A percentile compares a stretch with the other conserved stretches of the same genome.
Conservation (phyloP, 78 protist genomes). For the Protostelium mycophagum region DNA sequence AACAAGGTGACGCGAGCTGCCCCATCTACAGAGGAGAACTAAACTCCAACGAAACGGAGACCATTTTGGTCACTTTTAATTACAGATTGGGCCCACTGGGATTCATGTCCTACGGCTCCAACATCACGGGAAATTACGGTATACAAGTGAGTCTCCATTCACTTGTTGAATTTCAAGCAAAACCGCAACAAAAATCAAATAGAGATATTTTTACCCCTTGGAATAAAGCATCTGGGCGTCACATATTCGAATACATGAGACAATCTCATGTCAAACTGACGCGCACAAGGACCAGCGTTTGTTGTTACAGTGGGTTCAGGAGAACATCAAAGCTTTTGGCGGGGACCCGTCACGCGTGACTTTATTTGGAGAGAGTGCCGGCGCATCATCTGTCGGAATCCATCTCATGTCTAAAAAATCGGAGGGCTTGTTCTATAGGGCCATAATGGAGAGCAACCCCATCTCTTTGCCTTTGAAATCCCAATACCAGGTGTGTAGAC, state of each 20-base stretch:
- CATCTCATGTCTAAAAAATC: not conserved
- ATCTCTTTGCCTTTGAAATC: not conserved
- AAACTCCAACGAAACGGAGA: constrained; percentile 13
- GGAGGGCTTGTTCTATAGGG: not conserved
- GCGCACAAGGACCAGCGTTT: constrained; percentile 65
- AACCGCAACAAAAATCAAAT: not conserved
- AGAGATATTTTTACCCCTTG: not conserved
- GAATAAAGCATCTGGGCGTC: no score
- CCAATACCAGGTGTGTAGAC: not conserved
- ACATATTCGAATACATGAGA: no score
- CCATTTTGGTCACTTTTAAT: constrained; percentile 27
- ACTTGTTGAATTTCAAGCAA: not conserved
- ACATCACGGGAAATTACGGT: not conserved
- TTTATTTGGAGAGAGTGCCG: constrained; percentile 75
- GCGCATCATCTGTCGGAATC: not conserved
- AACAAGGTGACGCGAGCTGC: not conserved
- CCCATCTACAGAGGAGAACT: not conserved
- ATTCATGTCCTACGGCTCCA: constrained; percentile 5
- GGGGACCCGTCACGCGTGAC: constrained; percentile 79
- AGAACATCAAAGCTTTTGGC: constrained; percentile 79
- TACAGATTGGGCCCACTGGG: constrained; percentile 54
- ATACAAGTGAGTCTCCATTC: not conserved
- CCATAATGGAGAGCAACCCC: not conserved
- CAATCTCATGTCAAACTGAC: constrained; percentile 36
- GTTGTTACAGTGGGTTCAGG: constrained; percentile 76